phyloP scores from a whole-genome alignment of 2,329 filamentous ascomycete genomes.

The Dothistroma septosporum region DNA sequence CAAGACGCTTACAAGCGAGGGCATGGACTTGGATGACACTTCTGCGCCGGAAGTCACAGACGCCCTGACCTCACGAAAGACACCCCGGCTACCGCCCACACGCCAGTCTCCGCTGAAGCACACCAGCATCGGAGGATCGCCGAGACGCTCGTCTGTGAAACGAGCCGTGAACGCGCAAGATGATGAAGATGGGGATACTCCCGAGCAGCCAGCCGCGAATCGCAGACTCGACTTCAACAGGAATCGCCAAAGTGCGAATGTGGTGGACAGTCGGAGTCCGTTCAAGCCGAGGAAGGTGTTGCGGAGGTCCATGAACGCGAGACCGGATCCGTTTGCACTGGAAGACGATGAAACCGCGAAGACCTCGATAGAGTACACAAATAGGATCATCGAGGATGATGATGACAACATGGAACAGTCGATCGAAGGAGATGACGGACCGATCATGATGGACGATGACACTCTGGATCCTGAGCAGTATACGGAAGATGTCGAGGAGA shows the following conservation, averaged over 20 bases:
- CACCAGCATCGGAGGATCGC: conserved; percentile 58
- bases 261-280: conserved; percentile 29
- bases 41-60: conserved; percentile 48
- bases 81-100: conserved; percentile 47
- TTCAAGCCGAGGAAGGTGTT: conserved; percentile 32
- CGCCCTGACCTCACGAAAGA: conserved; percentile 40
- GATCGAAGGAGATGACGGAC: conserved; percentile 18
- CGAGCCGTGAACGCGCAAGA: conserved; percentile 35
- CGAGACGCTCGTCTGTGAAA: conserved; percentile 56
- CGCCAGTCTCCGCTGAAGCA: conserved; percentile 60
- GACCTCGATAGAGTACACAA: conserved; percentile 18
- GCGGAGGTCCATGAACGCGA: conserved; percentile 25
- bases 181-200: conserved; percentile 8
- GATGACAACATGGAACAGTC: conserved; percentile 21
- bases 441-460: conserved; percentile 16
- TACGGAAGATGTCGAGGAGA: conserved; percentile 3
- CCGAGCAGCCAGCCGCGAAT: conserved; percentile 29
- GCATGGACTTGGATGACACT: conserved; percentile 61
- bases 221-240: conserved; percentile 33
- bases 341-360: conserved; percentile 19
- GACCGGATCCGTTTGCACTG: conserved; percentile 23
- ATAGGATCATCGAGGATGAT: conserved; percentile 13
- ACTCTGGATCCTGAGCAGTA: conserved; percentile 13
- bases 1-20: conserved; percentile 25
- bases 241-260: conserved; percentile 27